Evolutionary conservation across 495 filamentous ascomycete species (phyloP).

Genomic region (Neurospora sp.): DNA sequence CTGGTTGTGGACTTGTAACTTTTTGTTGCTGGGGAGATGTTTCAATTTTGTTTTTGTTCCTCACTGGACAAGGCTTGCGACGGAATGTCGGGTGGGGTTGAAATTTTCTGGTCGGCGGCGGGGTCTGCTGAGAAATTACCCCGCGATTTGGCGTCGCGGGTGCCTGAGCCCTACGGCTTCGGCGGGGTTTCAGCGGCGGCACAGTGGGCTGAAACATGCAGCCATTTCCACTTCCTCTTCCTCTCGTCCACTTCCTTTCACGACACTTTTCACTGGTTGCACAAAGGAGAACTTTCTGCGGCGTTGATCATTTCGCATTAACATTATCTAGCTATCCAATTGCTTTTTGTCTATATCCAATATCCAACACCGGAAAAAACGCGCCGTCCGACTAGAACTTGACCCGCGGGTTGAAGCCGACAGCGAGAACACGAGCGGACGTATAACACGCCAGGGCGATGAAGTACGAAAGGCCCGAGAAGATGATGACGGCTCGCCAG

Average conservation of each 20-base stretch:
- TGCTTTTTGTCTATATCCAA: not conserved
- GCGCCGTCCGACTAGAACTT: conserved; percentile 28
- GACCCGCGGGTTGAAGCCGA: conserved; percentile 51
- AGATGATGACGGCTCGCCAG: conserved; percentile 55
- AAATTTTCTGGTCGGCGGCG: not conserved
- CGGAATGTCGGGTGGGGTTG: not conserved
- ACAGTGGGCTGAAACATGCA: not conserved
- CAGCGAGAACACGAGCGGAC: conserved; percentile 50
- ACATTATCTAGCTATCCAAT: not conserved
- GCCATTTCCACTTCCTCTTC: not conserved
- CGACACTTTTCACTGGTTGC: not conserved
- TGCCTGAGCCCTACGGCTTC: not conserved
- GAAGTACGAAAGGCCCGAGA: conserved; percentile 54
- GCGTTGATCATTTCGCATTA: not conserved
- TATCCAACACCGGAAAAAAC: not conserved
- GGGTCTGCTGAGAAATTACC: not conserved
- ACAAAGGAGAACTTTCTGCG: not conserved
- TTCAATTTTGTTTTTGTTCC: not conserved
- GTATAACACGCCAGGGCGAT: conserved; percentile 50
- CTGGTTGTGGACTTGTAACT: not conserved
- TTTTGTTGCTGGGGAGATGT: not conserved
- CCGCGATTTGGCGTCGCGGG: not conserved
- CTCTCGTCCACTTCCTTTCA: not conserved
- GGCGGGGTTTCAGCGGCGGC: not conserved
- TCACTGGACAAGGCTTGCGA: not conserved